These are phyloP conservation scores for Ophiostoma quercus DNA, from an alignment of 2,329 filamentous ascomycete species.

Conservation along the genomic window DNA sequence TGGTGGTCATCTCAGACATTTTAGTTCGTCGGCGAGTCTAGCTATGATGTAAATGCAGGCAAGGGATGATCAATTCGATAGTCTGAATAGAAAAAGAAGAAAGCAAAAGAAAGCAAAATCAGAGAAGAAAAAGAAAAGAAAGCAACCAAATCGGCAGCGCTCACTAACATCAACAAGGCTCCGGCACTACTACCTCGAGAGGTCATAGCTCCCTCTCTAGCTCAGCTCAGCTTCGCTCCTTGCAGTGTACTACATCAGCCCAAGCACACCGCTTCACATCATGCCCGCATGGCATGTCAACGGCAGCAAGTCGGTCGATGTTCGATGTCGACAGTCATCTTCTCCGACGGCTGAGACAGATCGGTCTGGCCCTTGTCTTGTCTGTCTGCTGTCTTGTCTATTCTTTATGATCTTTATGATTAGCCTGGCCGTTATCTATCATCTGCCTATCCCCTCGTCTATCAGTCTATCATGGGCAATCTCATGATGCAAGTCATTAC, in stretches of 20 bases:
- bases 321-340: not conserved
- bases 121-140: not conserved
- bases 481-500: constrained; percentile 4
- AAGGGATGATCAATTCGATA: not conserved
- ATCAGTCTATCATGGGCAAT: not conserved
- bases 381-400: not conserved
- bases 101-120: not conserved
- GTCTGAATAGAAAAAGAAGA: not conserved
- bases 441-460: not conserved
- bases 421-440: not conserved
- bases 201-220: not conserved
- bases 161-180: not conserved
- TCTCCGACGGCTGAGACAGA: constrained; percentile 6
- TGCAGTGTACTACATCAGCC: not conserved
- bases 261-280: not conserved
- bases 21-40: not conserved
- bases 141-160: not conserved
- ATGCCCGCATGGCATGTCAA: not conserved
- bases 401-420: not conserved
- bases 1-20: constrained; percentile 5
- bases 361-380: not conserved
- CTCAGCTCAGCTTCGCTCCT: not conserved
- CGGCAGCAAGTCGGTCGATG: not conserved
- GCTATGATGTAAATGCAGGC: not conserved
- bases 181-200: not conserved